These are phyloP conservation scores for Meyerozyma elateridarum DNA, from an alignment of 1,139 yeast species.

Conservation along the genomic window DNA sequence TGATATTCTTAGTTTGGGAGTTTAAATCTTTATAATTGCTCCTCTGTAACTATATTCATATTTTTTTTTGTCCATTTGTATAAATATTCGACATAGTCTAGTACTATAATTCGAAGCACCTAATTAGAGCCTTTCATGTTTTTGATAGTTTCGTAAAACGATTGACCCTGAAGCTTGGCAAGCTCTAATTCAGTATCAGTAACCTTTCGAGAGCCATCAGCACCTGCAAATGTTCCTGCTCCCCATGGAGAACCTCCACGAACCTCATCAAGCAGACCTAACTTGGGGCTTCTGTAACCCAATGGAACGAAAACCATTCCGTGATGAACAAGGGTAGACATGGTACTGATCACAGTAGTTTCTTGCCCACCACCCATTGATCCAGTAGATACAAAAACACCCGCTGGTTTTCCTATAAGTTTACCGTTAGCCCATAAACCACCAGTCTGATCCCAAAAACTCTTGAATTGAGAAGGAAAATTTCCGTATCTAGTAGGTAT, in stretches of 20 bases:
- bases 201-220: constrained; percentile 35
- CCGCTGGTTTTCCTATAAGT: constrained; percentile 34
- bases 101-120: too few species aligned
- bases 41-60: too few species aligned
- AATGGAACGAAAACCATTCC: constrained; percentile 36
- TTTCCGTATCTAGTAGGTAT: constrained; percentile 37
- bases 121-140: constrained; percentile 6
- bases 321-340: constrained; percentile 33
- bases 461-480: constrained; percentile 36
- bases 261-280: constrained; percentile 27
- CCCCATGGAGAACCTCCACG: constrained; percentile 43
- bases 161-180: constrained; percentile 31
- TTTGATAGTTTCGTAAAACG: constrained; percentile 21
- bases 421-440: constrained; percentile 35
- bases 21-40: background rate
- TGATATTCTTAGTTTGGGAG: too few species aligned
- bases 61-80: too few species aligned
- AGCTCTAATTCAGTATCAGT: constrained; percentile 30
- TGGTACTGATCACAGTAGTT: constrained; percentile 29
- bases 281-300: constrained; percentile 29
- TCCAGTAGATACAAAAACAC: constrained; percentile 34
- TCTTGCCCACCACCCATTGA: constrained; percentile 40
- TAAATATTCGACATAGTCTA: too few species aligned
- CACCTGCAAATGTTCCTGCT: constrained; percentile 36
- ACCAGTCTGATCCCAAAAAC: constrained; percentile 38